Evolutionary conservation across 2,329 filamentous ascomycete species (phyloP).

Genomic region (Arthrinium puccinioides): DNA sequence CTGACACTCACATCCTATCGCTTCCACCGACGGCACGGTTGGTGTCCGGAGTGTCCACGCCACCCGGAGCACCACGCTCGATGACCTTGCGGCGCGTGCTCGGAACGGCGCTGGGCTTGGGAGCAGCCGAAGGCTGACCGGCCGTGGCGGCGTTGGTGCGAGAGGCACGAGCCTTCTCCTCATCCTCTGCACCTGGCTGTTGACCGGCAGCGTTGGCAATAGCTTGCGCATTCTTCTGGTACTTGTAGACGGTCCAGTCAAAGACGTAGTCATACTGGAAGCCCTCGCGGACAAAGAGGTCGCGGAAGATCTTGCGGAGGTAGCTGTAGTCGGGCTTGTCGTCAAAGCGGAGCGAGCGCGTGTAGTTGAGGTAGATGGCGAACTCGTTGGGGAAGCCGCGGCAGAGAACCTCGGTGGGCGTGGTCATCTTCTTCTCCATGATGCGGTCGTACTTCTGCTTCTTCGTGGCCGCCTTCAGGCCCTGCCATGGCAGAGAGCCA

Average conservation of each 20-base stretch:
- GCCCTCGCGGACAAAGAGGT: conserved; percentile 95
- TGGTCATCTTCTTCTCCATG: conserved; percentile 99
- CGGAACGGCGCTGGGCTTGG: conserved; percentile 67
- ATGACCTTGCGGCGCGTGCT: conserved; percentile 80
- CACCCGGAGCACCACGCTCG: conserved; percentile 53
- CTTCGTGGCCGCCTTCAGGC: conserved; percentile 95
- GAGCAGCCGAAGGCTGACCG: conserved; percentile 53
- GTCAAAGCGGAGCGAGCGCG: conserved; percentile 94
- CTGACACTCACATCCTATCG: conserved; percentile 91
- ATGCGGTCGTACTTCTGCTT: conserved; percentile 99
- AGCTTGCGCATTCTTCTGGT: conserved; percentile 97
- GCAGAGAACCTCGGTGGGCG: conserved; percentile 95
- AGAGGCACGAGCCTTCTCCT: conserved; percentile 67
- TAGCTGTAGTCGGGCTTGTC: conserved; percentile 99
- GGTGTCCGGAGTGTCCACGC: conserved; percentile 62
- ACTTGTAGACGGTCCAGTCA: conserved; percentile 99
- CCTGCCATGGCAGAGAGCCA: conserved; percentile 97
- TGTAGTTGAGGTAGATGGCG: conserved; percentile 99
- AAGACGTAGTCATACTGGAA: conserved; percentile 99
- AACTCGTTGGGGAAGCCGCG: conserved; percentile 99
- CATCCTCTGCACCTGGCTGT: conserved; percentile 59
- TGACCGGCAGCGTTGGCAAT: conserved; percentile 75
- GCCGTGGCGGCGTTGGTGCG: conserved; percentile 60
- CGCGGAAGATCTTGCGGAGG: conserved; percentile 99
- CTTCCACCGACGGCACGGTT: conserved; percentile 71